Base-by-base conservation (phyloP, 306 rosid genomes). In the Pyrus pyrifolia region DNA sequence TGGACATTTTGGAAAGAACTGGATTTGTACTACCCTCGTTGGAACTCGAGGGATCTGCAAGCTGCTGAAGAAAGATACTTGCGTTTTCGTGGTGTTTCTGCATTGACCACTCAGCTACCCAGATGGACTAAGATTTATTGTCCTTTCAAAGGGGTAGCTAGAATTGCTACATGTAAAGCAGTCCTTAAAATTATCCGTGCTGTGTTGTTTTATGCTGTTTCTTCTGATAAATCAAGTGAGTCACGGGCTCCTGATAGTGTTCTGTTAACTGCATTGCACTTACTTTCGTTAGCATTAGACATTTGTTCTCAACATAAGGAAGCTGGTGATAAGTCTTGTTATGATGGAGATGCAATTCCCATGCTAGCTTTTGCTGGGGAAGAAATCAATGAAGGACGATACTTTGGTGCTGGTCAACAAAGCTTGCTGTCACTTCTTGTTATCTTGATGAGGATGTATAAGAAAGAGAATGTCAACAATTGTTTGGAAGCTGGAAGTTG, bases 1-100 rank as follows among this genome's bases (percentile, higher is more conserved):
- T 89, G 97, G 98, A 21, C 66, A 30, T 88, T 73, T 65, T 96
- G 99, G 99, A 85, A 87, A 68, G 99, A 96, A 67, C 75, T 96
- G 84, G 99, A 96, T 83, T 86, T 91, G 84, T 92, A 92, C 81
- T 93, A 92, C 81, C 90, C 97, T 46, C 99, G 99, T 51, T 96
- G 99, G 98, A 91, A 86, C 85, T 89, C 92, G 4, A 87, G 94
- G 85, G 99, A 96, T 78, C 78, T 92, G 76, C 99, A 96, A 86
- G 87, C 76, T 75, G 96, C 98, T n/a, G 99, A 96, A 85, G 99
- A 96, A 86, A 85, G 98, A 87, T 96, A 96, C 79, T 57, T 88
- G 71, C 97, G 96, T 74, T 92, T 87, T 74, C 86, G 93, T 78
- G 73, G 89, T 29, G 79, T 79, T 62, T 89, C 97, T 60, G 96